These are phyloP conservation scores for Kodamaea ohmeri DNA, from an alignment of 1,139 yeast species.

Conservation along the genomic window DNA sequence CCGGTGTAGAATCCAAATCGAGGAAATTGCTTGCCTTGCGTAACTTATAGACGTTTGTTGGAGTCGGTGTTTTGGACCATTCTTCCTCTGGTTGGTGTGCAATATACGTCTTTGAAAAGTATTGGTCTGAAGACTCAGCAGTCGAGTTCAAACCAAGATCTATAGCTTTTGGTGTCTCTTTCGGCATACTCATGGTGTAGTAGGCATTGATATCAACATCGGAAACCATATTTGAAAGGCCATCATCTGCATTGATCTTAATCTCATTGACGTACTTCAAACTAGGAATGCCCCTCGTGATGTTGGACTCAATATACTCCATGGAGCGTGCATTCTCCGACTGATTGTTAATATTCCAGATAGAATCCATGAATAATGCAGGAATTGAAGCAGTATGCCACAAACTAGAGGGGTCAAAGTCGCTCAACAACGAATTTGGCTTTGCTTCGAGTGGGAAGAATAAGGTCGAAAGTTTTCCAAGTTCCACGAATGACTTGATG, in stretches of 20 bases:
- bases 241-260: constrained; percentile 14
- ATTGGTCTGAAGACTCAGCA: constrained; percentile 6
- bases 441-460: constrained; percentile 45
- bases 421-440: constrained; percentile 6
- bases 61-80: constrained; percentile 11
- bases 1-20: constrained; percentile 36
- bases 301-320: constrained; percentile 32
- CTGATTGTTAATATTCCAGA: constrained; percentile 41
- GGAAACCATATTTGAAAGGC: constrained; percentile 9
- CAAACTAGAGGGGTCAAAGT: constrained; percentile 21
- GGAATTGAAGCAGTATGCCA: constrained; percentile 45
- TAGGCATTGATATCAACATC: constrained; percentile 19
- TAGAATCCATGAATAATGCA: constrained; percentile 32
- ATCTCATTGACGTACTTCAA: constrained; percentile 39
- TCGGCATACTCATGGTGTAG: constrained; percentile 7
- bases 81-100: constrained; percentile 9
- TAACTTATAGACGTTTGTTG: constrained; percentile 18
- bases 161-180: constrained; percentile 1
- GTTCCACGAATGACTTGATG: constrained; percentile 44
- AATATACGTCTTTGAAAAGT: constrained; percentile 18
- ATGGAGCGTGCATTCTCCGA: constrained; percentile 22
- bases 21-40: constrained; percentile 16
- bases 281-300: constrained; percentile 27
- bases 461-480: constrained; percentile 46
- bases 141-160: constrained; percentile 12